Evolutionary conservation across 345 rosid genomes (phyloP), one percentile per base, ranked within the genome.

Genomic region (Dovyalis caffra): DNA sequence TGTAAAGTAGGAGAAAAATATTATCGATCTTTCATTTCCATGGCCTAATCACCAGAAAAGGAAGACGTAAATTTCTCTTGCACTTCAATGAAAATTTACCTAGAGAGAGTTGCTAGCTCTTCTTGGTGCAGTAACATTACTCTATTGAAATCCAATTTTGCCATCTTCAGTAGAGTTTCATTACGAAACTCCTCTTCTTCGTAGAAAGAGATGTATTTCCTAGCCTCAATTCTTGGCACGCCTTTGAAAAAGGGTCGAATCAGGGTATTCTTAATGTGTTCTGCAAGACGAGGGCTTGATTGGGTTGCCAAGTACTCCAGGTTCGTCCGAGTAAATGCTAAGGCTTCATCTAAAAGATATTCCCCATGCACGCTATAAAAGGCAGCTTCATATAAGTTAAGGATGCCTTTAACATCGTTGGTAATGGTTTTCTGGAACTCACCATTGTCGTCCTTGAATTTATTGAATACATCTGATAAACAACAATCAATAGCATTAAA

Each of bases 321-420:
- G 1, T 14, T 47, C 25, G 26, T 18, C 66, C 34, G 35, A 1
- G 84, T 32, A 49, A 79, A 79, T 11, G 35, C 45, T n/a, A 74
- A 25, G 1, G 85, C 83, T 70, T 86, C 84, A 14, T 86, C 85
- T 58, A 86, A 1, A 15, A 84, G 66, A 10, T 57, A 33, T 12
- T 86, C 89, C 25, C 53, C 83, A 25, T 71, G 77, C 4, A 70
- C 69, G 15, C 75, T 57, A 9, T 79, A 68, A 14, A 72, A 21
- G 11, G 87, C 63, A 18, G 86, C 89, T 80, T 86, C 86, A 23
- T 84, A 78, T 31, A 86, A 66, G 70, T 82, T 77, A 51, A 84
- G 25, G 14, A 84, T 70, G 1, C 84, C 89, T 62, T 79, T 78
- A n/a, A 37, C 66, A 72, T 85, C 84, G 4, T 57, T 20, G 12